Conservation (phyloP, 495 filamentous ascomycete genomes). For the Talaromyces wortmannii region DNA sequence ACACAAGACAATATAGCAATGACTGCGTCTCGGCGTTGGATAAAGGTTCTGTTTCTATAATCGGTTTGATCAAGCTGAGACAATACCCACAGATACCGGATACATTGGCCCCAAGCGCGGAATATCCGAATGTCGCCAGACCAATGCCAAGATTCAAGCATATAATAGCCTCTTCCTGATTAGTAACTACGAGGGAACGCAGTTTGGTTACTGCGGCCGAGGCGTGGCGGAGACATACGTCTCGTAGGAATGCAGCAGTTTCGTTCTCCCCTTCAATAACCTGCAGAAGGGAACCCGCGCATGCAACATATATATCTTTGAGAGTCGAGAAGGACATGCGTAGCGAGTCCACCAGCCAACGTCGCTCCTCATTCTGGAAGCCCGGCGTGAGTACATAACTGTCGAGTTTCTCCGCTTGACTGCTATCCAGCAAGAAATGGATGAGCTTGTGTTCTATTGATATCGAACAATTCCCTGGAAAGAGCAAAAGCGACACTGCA, state of each 20-base stretch:
- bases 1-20: background rate
- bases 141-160: background rate
- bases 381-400: background rate
- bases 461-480: too few relatives aligned
- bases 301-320: slow-evolving; percentile 3
- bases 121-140: background rate
- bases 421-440: background rate
- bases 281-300: slow-evolving; percentile 1
- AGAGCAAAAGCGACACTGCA: too few relatives aligned
- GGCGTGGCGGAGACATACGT: background rate
- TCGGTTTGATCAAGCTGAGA: background rate
- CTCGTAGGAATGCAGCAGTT: background rate
- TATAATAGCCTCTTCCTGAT: background rate
- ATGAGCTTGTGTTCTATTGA: background rate
- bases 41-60: background rate
- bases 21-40: background rate
- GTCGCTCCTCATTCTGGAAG: background rate
- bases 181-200: background rate
- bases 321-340: background rate
- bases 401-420: background rate
- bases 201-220: background rate
- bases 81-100: slow-evolving; percentile 1
- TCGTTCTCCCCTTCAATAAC: background rate
- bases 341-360: background rate
- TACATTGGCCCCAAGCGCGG: background rate